Base-by-base conservation (phyloP, 164 flowering plant species). In the Berberis vulgaris region DNA sequence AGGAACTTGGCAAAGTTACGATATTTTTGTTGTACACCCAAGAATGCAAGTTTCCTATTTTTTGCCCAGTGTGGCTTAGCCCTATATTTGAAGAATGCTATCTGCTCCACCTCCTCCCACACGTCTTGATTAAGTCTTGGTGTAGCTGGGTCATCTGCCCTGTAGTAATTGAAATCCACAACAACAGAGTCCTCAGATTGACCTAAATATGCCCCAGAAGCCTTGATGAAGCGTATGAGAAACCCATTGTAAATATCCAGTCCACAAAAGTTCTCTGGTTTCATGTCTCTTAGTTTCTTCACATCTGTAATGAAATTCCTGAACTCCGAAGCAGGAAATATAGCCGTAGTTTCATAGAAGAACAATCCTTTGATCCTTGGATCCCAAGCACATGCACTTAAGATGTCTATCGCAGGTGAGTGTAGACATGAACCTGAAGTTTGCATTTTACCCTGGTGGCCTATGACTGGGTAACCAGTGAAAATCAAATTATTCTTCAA, bases 21-120 rank as follows among this genome's bases (percentile, higher is more conserved):
- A 62, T 83, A 87, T 75, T 87, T 91, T 0, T 71, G 59, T n/a
- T 73, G 73, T 67, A 86, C 98, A 4, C 68, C 79, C 42, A 72
- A 6, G 78, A 92, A 87, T 2, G 87, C 95, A 10, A 84, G 43
- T 45, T 84, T 81, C 75, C 92, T 73, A 62, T 92, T 89, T 77
- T 92, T 92, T 3, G 81, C 98, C 96, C 96, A 91, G 63, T 91
- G 96, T 26, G 96, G 98, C 71, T 67, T 83, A 1, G 92, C 95
- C 9, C 80, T 81, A 62, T 87, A 73, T 73, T 91, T 89, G 76
- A 91, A 81, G 72, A 89, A 87, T 2, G 94, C 96, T 78, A 91
- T 81, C 59, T 91, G 98, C 74, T 91, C 96, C 45, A 91, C 73
- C 65, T 91, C 96, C 67, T 91, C 98, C 89, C 77, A 77, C 10